These are phyloP conservation scores for Rosa hybrid DNA, from an alignment of 331 rosid species.

Conservation along the genomic window DNA sequence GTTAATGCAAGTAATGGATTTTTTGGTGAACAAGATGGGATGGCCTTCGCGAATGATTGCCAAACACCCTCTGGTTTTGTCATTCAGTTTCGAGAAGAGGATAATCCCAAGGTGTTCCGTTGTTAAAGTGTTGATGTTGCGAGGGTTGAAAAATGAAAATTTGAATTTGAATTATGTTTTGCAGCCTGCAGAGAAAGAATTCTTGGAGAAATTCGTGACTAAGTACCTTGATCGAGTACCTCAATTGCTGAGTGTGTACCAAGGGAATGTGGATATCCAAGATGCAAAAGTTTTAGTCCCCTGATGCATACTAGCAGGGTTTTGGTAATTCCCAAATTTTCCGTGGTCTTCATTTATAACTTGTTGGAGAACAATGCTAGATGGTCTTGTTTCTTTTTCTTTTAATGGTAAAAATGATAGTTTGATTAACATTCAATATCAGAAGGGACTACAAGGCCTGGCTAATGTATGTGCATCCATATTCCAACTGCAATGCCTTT, in stretches of 20 bases:
- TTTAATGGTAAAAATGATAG: neutral
- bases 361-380: neutral
- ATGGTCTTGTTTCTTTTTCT: neutral
- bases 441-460: neutral
- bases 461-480: neutral
- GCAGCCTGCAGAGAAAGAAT: neutral
- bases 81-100: constrained; percentile 33
- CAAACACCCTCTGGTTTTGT: neutral
- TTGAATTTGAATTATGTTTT: neutral
- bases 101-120: constrained; percentile 34
- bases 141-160: constrained; percentile 24
- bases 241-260: neutral
- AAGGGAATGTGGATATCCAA: neutral
- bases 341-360: neutral
- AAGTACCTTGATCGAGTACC: neutral
- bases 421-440: neutral
- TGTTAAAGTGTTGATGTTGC: constrained; percentile 19
- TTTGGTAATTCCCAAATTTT: neutral
- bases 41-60: constrained; percentile 18
- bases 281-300: neutral
- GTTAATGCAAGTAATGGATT: constrained; percentile 32
- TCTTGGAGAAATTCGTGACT: neutral
- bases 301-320: neutral
- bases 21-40: constrained; percentile 31
- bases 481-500: neutral